phyloP scores from a whole-genome alignment of 345 rosid genomes.

The Linum trigynum region DNA sequence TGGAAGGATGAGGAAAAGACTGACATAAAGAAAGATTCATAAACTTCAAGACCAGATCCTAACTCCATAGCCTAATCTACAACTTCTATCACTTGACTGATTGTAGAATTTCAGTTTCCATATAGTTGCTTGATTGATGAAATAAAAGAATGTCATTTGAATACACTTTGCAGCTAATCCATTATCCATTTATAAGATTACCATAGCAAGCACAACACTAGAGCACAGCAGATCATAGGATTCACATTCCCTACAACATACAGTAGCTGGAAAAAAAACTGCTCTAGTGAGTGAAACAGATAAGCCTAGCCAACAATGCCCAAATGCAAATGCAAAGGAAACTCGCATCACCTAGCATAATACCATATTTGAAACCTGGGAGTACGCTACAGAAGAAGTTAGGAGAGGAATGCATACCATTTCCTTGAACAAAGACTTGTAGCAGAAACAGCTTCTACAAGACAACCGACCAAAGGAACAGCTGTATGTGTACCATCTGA shows the following conservation, averaged over 20 bases:
- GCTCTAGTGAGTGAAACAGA: background rate
- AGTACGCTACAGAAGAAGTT: background rate
- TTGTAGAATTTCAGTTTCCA: background rate
- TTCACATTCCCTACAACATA: background rate
- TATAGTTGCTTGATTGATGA: background rate
- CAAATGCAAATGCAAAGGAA: background rate
- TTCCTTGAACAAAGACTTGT: conserved; percentile 54
- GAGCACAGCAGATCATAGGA: no score
- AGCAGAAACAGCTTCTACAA: conserved; percentile 77
- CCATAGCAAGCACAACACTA: no score
- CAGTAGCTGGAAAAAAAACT: background rate
- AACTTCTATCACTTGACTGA: background rate
- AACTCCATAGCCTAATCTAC: no score
- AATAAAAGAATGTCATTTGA: background rate
- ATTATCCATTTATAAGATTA: background rate
- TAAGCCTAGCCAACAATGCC: background rate
- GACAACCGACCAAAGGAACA: conserved; percentile 49
- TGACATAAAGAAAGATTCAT: background rate
- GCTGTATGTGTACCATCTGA: conserved; percentile 36
- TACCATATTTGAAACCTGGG: background rate
- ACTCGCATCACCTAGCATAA: background rate
- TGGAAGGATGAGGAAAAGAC: background rate
- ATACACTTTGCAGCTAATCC: background rate
- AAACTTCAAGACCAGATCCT: background rate
- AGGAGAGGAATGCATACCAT: conserved; percentile 38